phyloP scores from a whole-genome alignment of 495 filamentous ascomycete genomes.

The Penicillium subrubescens region DNA sequence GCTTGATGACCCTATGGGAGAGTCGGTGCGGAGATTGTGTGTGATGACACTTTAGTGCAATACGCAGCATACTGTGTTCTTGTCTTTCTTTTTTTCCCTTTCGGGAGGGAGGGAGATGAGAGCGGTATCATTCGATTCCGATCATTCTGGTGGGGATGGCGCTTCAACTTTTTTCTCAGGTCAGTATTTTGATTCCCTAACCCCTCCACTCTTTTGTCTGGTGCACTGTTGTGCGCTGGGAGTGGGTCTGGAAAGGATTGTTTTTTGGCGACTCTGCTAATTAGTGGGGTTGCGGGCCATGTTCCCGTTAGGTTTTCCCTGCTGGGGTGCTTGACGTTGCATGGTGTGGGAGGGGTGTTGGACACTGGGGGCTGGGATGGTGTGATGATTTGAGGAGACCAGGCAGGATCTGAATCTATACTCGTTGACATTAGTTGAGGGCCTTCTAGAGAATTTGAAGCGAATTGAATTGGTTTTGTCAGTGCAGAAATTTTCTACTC shows the following conservation, averaged over 20 bases:
- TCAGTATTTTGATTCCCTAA: slow-evolving; percentile 46
- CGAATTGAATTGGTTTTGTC: neutral
- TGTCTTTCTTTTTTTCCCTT: slow-evolving; percentile 27
- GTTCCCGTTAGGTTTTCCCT: neutral
- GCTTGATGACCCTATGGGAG: slow-evolving; percentile 68
- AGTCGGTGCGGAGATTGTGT: slow-evolving; percentile 94
- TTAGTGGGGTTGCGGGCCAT: slow-evolving; percentile 34
- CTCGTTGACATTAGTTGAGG: neutral
- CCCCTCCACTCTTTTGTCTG: slow-evolving; percentile 6
- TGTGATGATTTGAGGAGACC: neutral
- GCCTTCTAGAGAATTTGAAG: neutral
- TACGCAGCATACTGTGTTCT: slow-evolving; percentile 82
- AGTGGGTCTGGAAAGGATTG: slow-evolving; percentile 33
- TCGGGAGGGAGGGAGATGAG: slow-evolving; percentile 19
- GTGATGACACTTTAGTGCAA: slow-evolving; percentile 96
- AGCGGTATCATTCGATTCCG: slow-evolving; percentile 96
- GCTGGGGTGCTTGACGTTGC: neutral
- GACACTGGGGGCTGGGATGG: neutral
- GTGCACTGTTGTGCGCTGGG: slow-evolving; percentile 17
- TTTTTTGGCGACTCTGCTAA: slow-evolving; percentile 41
- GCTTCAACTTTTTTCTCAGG: slow-evolving; percentile 64
- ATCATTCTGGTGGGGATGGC: slow-evolving; percentile 89
- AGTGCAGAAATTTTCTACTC: neutral
- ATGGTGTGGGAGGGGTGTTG: neutral
- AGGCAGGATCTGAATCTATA: neutral